A percentile compares a stretch with the other conserved stretches of the same genome.
phyloP scores from a whole-genome alignment of 1,139 yeast genomes.

The Diutina rugosa region DNA sequence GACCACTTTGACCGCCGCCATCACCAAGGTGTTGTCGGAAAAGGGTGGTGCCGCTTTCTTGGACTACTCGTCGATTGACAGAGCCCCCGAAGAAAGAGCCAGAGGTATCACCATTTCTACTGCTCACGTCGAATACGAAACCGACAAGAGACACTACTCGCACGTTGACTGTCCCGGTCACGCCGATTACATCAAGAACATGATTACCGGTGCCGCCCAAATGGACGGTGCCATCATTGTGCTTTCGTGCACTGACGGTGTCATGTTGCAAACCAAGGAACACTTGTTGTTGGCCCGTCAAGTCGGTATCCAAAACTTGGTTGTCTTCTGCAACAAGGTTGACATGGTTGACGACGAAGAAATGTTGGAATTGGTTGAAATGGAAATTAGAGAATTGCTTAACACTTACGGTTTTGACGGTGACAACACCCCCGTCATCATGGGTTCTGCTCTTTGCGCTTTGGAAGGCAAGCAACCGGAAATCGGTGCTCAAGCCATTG shows the following conservation, averaged over 20 bases:
- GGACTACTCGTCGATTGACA: conserved; percentile 89
- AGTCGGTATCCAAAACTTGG: conserved; percentile 96
- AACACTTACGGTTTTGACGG: conserved; percentile 92
- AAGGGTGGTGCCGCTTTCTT: conserved; percentile 88
- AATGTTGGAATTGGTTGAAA: conserved; percentile 98
- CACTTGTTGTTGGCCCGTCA: conserved; percentile 97
- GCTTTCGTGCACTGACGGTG: conserved; percentile 98
- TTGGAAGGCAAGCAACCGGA: conserved; percentile 81
- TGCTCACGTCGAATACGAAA: conserved; percentile 95
- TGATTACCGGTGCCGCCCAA: conserved; percentile 99
- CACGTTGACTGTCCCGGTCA: conserved; percentile 67
- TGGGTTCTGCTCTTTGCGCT: conserved; percentile 99
- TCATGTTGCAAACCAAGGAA: conserved; percentile 99
- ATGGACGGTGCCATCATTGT: conserved; percentile 99
- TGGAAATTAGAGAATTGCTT: conserved; percentile 98
- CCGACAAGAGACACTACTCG: conserved; percentile 80
- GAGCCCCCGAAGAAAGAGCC: conserved; percentile 99
- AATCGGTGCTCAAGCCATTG: conserved; percentile 80
- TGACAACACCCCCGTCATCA: conserved; percentile 92
- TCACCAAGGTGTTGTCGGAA: conserved; percentile 83
- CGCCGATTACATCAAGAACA: conserved; percentile 96
- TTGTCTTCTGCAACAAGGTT: conserved; percentile 95
- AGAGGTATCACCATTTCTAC: conserved; percentile 98
- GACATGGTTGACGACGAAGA: conserved; percentile 97
- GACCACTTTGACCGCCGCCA: conserved; percentile 96